Conservation (phyloP, 2,329 filamentous ascomycete species). For the Cercospora citrullina region DNA sequence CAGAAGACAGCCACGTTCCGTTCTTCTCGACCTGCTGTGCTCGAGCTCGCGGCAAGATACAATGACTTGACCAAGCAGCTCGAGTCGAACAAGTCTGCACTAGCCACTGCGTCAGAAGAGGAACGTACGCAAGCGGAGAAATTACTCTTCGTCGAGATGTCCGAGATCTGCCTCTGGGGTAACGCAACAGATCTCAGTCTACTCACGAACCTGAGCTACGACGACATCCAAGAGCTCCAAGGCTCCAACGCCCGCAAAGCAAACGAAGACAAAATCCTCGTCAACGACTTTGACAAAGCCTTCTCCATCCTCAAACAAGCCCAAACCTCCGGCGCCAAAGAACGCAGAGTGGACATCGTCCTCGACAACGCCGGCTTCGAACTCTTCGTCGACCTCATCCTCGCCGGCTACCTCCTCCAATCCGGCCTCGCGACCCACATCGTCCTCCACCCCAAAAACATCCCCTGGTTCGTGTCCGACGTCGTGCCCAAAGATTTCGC, state of each 20-base stretch:
- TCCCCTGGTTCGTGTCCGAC: slow-evolving; percentile 98
- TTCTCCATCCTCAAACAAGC: slow-evolving; percentile 69
- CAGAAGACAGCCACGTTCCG: slow-evolving; percentile 93
- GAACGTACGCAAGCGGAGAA: slow-evolving; percentile 68
- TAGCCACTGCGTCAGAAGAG: slow-evolving; percentile 48
- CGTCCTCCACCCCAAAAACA: slow-evolving; percentile 87
- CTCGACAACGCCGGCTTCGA: slow-evolving; percentile 98
- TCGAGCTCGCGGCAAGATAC: slow-evolving; percentile 80
- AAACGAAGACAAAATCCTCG: slow-evolving; percentile 86
- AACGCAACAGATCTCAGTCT: slow-evolving; percentile 94
- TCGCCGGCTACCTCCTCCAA: slow-evolving; percentile 85
- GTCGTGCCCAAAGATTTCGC: slow-evolving; percentile 84
- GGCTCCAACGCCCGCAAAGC: slow-evolving; percentile 81
- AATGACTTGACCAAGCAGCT: slow-evolving; percentile 70
- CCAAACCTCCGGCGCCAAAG: slow-evolving; percentile 60
- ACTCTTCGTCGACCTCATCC: slow-evolving; percentile 88
- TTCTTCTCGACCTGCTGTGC: slow-evolving; percentile 81
- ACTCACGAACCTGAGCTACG: slow-evolving; percentile 84
- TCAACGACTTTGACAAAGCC: slow-evolving; percentile 76
- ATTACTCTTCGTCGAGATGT: slow-evolving; percentile 86
- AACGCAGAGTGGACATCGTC: slow-evolving; percentile 86
- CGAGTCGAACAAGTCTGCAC: slow-evolving; percentile 50
- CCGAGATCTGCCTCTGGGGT: slow-evolving; percentile 94
- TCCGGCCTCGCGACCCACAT: slow-evolving; percentile 82
- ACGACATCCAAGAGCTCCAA: slow-evolving; percentile 96